A percentile compares a stretch with the other conserved stretches of the same genome.
phyloP scores from a whole-genome alignment of 2,329 filamentous ascomycete genomes.

The Talaromyces sp. region DNA sequence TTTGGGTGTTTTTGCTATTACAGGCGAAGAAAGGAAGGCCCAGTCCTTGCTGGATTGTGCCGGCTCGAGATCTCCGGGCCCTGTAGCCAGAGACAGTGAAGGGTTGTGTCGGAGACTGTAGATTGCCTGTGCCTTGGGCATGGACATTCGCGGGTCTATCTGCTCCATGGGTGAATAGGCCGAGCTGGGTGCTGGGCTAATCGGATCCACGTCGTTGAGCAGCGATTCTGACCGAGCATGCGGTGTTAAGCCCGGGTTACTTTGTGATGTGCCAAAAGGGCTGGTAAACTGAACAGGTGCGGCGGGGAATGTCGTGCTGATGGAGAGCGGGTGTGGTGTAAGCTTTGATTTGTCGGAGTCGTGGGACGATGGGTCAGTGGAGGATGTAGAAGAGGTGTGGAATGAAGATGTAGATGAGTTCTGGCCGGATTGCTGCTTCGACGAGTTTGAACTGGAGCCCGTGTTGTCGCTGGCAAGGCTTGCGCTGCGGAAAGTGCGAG shows the following conservation, averaged over 20 bases:
- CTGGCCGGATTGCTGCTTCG: constrained; percentile 1
- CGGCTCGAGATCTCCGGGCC: constrained; percentile 1
- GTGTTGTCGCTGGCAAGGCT: constrained; percentile 5
- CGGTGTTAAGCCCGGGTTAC: background rate
- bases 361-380: background rate
- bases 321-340: constrained; percentile 8
- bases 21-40: background rate
- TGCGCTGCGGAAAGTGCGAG: constrained; percentile 6
- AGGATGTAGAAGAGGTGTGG: constrained; percentile 3
- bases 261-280: background rate
- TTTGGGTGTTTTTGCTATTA: background rate
- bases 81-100: background rate
- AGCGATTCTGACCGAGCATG: background rate
- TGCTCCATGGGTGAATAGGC: background rate
- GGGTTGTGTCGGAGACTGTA: background rate
- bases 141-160: background rate
- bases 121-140: background rate
- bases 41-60: background rate
- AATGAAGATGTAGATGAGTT: constrained; percentile 2
- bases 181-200: background rate
- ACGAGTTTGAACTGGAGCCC: constrained; percentile 4
- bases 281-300: background rate
- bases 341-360: constrained; percentile 1
- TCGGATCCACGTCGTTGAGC: background rate
- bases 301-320: constrained; percentile 4